phyloP scores from a whole-genome alignment of 1,284 basidiomycete species.

The Sutorius eximius region DNA sequence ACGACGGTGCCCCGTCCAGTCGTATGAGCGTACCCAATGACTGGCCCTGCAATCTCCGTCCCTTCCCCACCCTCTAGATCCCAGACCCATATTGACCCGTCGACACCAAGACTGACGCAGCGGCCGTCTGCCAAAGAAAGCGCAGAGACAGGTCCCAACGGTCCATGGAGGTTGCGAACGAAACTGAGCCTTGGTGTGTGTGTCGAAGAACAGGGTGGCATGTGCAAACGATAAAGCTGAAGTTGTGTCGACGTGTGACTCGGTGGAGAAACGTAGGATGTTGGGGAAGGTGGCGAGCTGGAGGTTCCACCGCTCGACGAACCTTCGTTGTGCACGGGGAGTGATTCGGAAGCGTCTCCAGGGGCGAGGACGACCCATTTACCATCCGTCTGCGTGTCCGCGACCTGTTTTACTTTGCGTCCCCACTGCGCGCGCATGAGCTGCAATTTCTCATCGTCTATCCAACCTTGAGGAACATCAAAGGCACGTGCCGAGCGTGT shows the following conservation, averaged over 20 bases:
- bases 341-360: constrained; percentile 37
- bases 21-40: constrained; percentile 9
- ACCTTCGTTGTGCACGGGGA: constrained; percentile 10
- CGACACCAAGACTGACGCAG: constrained; percentile 68
- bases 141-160: constrained; percentile 61
- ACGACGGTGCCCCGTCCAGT: constrained; percentile 47
- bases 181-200: constrained; percentile 63
- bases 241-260: constrained; percentile 53
- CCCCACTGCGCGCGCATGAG: constrained; percentile 71
- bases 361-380: constrained; percentile 81
- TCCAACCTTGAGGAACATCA: constrained; percentile 70
- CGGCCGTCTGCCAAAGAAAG: constrained; percentile 75
- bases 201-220: constrained; percentile 53
- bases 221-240: constrained; percentile 70
- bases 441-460: constrained; percentile 63
- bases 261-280: constrained; percentile 36
- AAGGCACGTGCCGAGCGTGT: constrained; percentile 66
- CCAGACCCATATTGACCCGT: constrained; percentile 81
- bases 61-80: constrained; percentile 70
- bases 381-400: constrained; percentile 74
- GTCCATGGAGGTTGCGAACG: constrained; percentile 67
- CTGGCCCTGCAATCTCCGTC: constrained; percentile 51
- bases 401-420: constrained; percentile 65
- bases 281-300: constrained; percentile 24
- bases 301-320: constrained; percentile 20